Percentiles rank a stretch among this genome's conserved stretches.
Conservation (phyloP, 2,329 filamentous ascomycete species). For the Aspergillus sp. region DNA sequence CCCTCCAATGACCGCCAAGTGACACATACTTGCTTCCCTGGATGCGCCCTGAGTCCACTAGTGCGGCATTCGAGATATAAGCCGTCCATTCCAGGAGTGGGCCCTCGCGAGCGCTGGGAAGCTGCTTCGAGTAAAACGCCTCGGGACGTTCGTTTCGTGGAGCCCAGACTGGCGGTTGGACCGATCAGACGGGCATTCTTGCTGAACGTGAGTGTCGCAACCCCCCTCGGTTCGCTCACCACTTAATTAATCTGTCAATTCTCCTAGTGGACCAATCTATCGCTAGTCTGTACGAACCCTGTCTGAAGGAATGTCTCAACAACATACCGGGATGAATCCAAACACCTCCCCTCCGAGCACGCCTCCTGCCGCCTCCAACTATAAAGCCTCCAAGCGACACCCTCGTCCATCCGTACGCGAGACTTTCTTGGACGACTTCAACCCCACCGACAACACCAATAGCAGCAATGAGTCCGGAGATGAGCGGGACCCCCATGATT, state of each 20-base stretch:
- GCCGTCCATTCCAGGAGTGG: not conserved
- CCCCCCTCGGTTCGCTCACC: too few species aligned
- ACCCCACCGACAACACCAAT: slow-evolving; percentile 30
- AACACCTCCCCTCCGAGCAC: slow-evolving; percentile 40
- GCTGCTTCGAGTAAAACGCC: not conserved
- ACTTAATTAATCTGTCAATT: too few species aligned
- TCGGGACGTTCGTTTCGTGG: too few species aligned
- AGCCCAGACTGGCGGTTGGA: too few species aligned
- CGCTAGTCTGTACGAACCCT: not conserved
- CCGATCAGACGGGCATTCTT: too few species aligned
- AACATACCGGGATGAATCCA: slow-evolving; percentile 22
- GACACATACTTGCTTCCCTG: slow-evolving; percentile 9
- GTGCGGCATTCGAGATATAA: slow-evolving; percentile 1
- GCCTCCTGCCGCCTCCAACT: slow-evolving; percentile 35
- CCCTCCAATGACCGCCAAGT: slow-evolving; percentile 11
- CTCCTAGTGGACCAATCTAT: not conserved
- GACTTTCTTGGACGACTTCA: slow-evolving; percentile 40
- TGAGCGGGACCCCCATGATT: slow-evolving; percentile 63
- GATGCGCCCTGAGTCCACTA: not conserved
- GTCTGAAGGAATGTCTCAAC: slow-evolving; percentile 26
- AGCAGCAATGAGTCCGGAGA: slow-evolving; percentile 37
- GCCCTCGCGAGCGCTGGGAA: too few species aligned
- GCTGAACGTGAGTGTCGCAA: too few species aligned
- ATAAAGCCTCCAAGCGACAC: slow-evolving; percentile 29
- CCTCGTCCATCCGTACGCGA: slow-evolving; percentile 38